Conservation (phyloP, 257 asterid species). For the Fraxinus cuspidata region DNA sequence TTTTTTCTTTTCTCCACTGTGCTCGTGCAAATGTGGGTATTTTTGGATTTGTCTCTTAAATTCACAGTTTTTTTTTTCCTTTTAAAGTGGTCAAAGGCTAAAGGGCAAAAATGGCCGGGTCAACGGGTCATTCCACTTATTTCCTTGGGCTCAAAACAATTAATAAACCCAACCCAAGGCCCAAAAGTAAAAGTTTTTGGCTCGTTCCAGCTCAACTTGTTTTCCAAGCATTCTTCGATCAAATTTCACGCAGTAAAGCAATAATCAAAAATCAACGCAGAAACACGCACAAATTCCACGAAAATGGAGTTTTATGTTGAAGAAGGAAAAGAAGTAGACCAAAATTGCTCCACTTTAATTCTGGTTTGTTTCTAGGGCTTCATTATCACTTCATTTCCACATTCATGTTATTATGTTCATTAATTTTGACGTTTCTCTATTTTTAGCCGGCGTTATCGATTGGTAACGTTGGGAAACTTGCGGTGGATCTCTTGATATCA, state of each 20-base stretch:
- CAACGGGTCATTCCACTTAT: too few species aligned
- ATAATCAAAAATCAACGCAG: neutral
- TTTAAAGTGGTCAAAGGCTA: too few species aligned
- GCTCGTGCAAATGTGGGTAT: too few species aligned
- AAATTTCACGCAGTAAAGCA: neutral
- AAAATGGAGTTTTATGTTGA: conserved; percentile 68
- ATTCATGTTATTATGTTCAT: neutral
- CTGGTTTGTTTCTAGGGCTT: conserved; percentile 57
- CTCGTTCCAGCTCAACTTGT: neutral
- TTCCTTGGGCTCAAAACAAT: too few species aligned
- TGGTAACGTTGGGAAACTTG: conserved; percentile 94
- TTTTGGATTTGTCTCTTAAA: too few species aligned
- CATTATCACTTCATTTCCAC: neutral
- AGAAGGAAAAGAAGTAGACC: conserved; percentile 56
- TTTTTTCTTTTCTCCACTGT: too few species aligned
- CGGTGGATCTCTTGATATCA: conserved; percentile 79
- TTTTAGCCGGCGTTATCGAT: conserved; percentile 84
- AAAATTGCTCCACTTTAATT: conserved; percentile 54
- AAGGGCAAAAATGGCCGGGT: too few species aligned
- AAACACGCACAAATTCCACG: too few species aligned
- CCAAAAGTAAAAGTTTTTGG: neutral
- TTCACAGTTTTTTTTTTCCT: too few species aligned
- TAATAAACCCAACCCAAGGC: too few species aligned
- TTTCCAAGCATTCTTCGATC: neutral
- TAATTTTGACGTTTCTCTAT: neutral